Conservation (phyloP, 192 early-diverging fungal species). For the Bifiguratus adelaidae region DNA sequence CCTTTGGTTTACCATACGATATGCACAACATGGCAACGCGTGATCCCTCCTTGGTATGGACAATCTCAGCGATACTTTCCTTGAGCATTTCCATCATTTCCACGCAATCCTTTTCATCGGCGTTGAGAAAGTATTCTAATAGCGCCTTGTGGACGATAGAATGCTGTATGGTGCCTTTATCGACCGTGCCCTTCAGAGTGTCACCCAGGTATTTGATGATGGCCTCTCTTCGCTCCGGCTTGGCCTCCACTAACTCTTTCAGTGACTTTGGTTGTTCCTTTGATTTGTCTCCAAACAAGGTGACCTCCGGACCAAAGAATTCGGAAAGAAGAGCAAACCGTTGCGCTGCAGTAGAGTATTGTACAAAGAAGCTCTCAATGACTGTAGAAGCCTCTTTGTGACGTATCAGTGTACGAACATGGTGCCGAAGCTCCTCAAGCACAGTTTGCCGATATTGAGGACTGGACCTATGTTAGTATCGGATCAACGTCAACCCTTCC, state of each 20-base stretch:
- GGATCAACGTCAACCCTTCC: not conserved
- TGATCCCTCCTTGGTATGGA: constrained; percentile 90
- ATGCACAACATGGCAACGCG: constrained; percentile 76
- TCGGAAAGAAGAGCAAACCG: constrained; percentile 68
- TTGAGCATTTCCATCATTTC: constrained; percentile 70
- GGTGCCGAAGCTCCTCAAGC: constrained; percentile 68
- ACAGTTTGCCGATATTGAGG: constrained; percentile 56
- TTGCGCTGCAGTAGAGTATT: constrained; percentile 70
- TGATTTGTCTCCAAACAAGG: constrained; percentile 42
- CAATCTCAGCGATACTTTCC: constrained; percentile 73
- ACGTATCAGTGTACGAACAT: constrained; percentile 73
- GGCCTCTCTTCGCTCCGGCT: constrained; percentile 58
- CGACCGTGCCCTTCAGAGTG: constrained; percentile 60
- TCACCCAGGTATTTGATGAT: constrained; percentile 63
- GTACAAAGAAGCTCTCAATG: constrained; percentile 75
- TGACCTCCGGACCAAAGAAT: constrained; percentile 90
- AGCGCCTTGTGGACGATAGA: constrained; percentile 81
- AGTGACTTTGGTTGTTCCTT: constrained; percentile 43
- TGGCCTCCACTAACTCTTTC: constrained; percentile 40
- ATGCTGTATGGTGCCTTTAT: constrained; percentile 69
- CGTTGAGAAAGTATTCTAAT: constrained; percentile 69
- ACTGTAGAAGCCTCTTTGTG: constrained; percentile 84
- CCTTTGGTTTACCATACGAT: constrained; percentile 65
- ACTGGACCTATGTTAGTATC: constrained; percentile 7
- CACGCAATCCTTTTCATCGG: constrained; percentile 41